Conservation (phyloP, 1,284 basidiomycete species). For the Apiotrichum domesticum region DNA sequence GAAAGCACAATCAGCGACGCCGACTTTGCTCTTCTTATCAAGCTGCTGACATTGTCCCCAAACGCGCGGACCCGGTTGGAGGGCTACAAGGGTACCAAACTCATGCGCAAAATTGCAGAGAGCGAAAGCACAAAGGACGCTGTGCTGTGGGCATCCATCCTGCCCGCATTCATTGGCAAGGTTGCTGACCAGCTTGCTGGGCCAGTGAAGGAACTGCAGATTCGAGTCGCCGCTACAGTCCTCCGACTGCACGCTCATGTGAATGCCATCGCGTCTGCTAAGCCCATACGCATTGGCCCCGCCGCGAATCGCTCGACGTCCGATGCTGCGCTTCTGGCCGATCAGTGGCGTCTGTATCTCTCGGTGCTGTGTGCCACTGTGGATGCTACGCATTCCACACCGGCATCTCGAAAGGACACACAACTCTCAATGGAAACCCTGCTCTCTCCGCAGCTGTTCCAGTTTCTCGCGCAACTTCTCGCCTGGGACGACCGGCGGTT, state of each 20-base stretch:
- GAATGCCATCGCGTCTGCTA: conserved; percentile 35
- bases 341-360: conserved; percentile 85
- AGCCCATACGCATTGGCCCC: not conserved
- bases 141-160: conserved; percentile 45
- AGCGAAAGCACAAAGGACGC: conserved; percentile 47
- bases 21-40: conserved; percentile 31
- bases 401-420: conserved; percentile 52
- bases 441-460: conserved; percentile 68
- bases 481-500: conserved; percentile 78
- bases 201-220: conserved; percentile 43
- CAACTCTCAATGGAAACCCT: conserved; percentile 38
- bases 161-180: conserved; percentile 44
- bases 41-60: conserved; percentile 33
- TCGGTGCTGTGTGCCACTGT: conserved; percentile 71
- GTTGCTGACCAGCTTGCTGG: conserved; percentile 42
- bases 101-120: conserved; percentile 42
- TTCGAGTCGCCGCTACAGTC: conserved; percentile 40
- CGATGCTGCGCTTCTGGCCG: conserved; percentile 62
- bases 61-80: conserved; percentile 36
- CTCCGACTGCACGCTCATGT: conserved; percentile 47
- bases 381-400: conserved; percentile 53
- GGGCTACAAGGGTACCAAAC: conserved; percentile 20
- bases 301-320: conserved; percentile 26
- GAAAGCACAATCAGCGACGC: conserved; percentile 28
- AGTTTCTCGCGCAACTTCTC: conserved; percentile 77